phyloP scores from a whole-genome alignment of 805 yeast species.

The Lachancea lanzarotensis region DNA sequence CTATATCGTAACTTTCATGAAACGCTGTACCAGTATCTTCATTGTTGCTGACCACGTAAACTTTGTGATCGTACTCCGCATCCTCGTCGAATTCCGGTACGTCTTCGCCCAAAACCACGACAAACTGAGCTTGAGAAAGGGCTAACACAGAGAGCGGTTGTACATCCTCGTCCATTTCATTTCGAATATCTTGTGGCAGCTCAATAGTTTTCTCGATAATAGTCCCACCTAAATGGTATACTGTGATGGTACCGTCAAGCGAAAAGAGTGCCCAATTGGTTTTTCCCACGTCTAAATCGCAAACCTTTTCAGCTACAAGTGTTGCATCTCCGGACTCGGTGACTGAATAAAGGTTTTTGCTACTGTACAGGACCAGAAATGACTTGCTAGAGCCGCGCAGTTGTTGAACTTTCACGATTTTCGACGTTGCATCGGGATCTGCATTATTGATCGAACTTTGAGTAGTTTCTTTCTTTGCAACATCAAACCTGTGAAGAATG shows the following conservation, averaged over 20 bases:
- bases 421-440: background rate
- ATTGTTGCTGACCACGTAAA: constrained; percentile 16
- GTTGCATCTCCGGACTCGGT: background rate
- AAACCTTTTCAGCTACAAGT: background rate
- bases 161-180: constrained; percentile 30
- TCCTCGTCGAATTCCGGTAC: constrained; percentile 20
- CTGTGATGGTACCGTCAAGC: constrained; percentile 2
- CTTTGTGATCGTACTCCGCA: constrained; percentile 25
- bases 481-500: background rate
- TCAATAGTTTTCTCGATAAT: constrained; percentile 12
- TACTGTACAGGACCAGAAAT: background rate
- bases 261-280: background rate
- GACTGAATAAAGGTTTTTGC: background rate
- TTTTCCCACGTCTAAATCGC: constrained; percentile 2
- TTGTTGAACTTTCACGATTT: background rate
- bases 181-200: constrained; percentile 24
- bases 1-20: constrained; percentile 37
- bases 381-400: background rate
- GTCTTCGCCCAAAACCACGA: constrained; percentile 29
- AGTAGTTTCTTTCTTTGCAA: background rate
- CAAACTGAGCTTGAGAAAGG: constrained; percentile 17
- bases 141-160: constrained; percentile 19
- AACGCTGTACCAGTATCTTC: constrained; percentile 9
- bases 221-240: background rate
- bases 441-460: background rate